Evolutionary conservation across 345 rosid species (phyloP).

Genomic region (Kandelia obovata): DNA sequence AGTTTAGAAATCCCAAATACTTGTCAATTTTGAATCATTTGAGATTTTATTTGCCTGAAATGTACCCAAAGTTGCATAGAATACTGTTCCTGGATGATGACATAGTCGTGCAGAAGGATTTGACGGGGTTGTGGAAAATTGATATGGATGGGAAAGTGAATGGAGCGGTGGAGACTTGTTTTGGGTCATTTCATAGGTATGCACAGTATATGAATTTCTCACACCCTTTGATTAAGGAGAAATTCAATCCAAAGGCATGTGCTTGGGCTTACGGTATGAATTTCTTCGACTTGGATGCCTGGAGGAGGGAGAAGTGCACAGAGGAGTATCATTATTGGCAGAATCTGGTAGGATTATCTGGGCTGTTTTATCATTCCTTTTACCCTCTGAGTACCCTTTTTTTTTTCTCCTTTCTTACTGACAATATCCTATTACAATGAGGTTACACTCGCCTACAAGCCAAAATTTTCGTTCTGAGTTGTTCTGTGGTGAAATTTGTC

Average conservation of each 20-base stretch:
- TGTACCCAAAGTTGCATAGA: constrained; percentile 89
- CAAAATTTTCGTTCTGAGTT: too few species aligned
- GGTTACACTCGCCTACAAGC: too few species aligned
- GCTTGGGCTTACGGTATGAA: constrained; percentile 99
- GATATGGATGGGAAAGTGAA: constrained; percentile 99
- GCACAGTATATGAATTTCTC: constrained; percentile 99
- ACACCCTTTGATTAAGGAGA: constrained; percentile 88
- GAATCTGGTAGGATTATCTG: constrained; percentile 56
- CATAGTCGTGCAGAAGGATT: constrained; percentile 94
- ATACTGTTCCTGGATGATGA: constrained; percentile 92
- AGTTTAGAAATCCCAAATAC: constrained; percentile 96
- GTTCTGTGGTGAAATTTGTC: too few species aligned
- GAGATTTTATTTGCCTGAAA: constrained; percentile 94
- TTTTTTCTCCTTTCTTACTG: too few species aligned
- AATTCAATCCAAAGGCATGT: constrained; percentile 96
- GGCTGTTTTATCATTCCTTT: background rate
- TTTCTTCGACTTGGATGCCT: constrained; percentile 98
- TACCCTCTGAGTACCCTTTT: too few species aligned
- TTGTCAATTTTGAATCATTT: constrained; percentile 90
- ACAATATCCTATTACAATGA: too few species aligned
- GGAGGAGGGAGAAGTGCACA: constrained; percentile 98
- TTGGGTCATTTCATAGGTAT: constrained; percentile 94
- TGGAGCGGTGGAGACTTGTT: constrained; percentile 98
- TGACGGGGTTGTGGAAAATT: constrained; percentile 90
- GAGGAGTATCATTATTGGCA: constrained; percentile 99